These are phyloP conservation scores for Pestalotiopsis sp. DNA, from an alignment of 2,329 filamentous ascomycete species.

Conservation along the genomic window DNA sequence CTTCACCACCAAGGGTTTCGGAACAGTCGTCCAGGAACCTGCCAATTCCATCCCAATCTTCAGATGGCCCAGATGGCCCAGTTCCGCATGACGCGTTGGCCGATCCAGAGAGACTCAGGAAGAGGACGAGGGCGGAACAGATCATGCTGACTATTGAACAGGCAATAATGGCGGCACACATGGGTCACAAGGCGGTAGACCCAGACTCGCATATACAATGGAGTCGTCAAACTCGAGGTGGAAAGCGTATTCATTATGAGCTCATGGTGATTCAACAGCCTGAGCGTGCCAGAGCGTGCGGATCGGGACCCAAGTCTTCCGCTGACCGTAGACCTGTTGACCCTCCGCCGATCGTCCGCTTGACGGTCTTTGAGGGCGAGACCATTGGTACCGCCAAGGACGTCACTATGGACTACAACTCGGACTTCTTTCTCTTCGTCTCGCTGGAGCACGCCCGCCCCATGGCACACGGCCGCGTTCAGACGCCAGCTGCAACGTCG, in stretches of 20 bases:
- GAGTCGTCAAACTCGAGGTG: conserved; percentile 68
- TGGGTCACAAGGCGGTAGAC: background rate
- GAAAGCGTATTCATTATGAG: conserved; percentile 77
- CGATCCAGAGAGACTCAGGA: too few species aligned
- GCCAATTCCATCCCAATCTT: background rate
- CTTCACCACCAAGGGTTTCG: too few species aligned
- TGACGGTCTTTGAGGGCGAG: conserved; percentile 79
- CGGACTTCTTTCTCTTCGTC: conserved; percentile 96
- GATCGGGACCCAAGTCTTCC: conserved; percentile 89
- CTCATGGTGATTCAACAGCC: conserved; percentile 92
- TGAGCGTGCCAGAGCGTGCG: conserved; percentile 90
- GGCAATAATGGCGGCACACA: conserved; percentile 7
- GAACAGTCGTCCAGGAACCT: too few species aligned
- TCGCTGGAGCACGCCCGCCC: conserved; percentile 85
- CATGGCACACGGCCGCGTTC: conserved; percentile 79
- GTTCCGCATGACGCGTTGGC: too few species aligned
- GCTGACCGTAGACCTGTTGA: conserved; percentile 92
- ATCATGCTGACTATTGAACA: background rate
- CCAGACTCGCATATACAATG: conserved; percentile 3
- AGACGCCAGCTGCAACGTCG: conserved; percentile 66
- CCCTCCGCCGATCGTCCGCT: conserved; percentile 89
- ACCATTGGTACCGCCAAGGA: conserved; percentile 65
- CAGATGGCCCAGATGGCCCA: background rate
- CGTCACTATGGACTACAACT: conserved; percentile 89
- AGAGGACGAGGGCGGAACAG: too few species aligned